Percentiles rank a stretch among this genome's conserved stretches.
phyloP scores from a whole-genome alignment of 768 basidiomycete genomes.

The Boletales sp. region DNA sequence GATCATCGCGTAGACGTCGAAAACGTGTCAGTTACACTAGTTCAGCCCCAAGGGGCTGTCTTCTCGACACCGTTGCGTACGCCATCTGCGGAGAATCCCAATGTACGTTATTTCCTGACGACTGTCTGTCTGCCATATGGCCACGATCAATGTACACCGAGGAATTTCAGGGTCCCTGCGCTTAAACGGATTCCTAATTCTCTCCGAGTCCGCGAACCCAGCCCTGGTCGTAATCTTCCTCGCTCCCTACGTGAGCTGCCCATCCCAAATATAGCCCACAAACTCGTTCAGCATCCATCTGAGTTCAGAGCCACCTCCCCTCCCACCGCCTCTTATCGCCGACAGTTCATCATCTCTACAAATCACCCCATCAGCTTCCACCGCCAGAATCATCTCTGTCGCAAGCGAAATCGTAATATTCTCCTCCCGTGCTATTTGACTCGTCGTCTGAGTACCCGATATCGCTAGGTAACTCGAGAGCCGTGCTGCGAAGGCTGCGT shows the following conservation, averaged over 20 bases:
- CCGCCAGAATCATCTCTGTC: constrained; percentile 71
- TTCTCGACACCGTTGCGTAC: constrained; percentile 11
- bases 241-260: constrained; percentile 33
- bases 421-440: constrained; percentile 72
- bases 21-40: constrained; percentile 19
- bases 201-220: not conserved
- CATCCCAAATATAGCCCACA: constrained; percentile 71
- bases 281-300: constrained; percentile 74
- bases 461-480: constrained; percentile 53
- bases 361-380: constrained; percentile 67
- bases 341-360: constrained; percentile 67
- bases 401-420: constrained; percentile 68
- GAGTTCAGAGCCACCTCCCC: constrained; percentile 55
- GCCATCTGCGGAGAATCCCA: not conserved
- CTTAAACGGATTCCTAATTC: not conserved
- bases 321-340: constrained; percentile 36
- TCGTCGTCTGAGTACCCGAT: constrained; percentile 51
- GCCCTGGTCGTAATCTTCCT: constrained; percentile 4
- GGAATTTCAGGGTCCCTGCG: not conserved
- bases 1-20: constrained; percentile 24
- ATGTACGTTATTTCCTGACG: not conserved
- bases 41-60: constrained; percentile 8
- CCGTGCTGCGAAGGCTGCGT: constrained; percentile 64
- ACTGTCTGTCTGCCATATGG: not conserved
- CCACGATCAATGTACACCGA: not conserved